A percentile compares a stretch with the other conserved stretches of the same genome.
These are phyloP conservation scores for Hypsizygus marmoreus DNA, from an alignment of 768 basidiomycete species.

Conservation along the genomic window DNA sequence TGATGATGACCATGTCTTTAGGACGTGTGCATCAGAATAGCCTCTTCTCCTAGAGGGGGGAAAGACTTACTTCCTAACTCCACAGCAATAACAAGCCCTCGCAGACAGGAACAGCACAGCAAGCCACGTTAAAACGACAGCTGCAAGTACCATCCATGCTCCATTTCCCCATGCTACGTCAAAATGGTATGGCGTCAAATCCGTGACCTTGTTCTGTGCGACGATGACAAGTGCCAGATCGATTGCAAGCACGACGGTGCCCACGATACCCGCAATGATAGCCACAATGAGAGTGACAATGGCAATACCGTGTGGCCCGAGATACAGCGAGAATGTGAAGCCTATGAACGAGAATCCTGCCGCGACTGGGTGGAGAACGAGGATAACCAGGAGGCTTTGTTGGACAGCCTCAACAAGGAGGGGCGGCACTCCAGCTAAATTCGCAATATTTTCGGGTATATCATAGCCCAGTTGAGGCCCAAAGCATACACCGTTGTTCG, in stretches of 20 bases:
- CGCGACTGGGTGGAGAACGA: slow-evolving; percentile 70
- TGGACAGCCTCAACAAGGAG: slow-evolving; percentile 48
- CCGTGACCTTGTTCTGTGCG: slow-evolving; percentile 44
- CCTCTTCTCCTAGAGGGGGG: neutral
- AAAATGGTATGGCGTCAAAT: slow-evolving; percentile 41
- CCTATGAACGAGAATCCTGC: slow-evolving; percentile 60
- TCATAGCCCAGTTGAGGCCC: slow-evolving; percentile 71
- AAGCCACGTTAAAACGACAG: slow-evolving; percentile 57
- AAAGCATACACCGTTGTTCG: slow-evolving; percentile 52
- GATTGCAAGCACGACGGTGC: slow-evolving; percentile 55
- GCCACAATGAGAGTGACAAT: slow-evolving; percentile 61
- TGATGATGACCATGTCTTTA: slow-evolving; percentile 2
- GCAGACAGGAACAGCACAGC: slow-evolving; percentile 63
- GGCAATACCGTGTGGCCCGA: slow-evolving; percentile 54
- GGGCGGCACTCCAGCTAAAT: slow-evolving; percentile 44
- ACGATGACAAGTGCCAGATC: slow-evolving; percentile 65
- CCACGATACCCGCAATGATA: slow-evolving; percentile 57
- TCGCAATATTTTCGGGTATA: slow-evolving; percentile 49
- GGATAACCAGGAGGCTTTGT: slow-evolving; percentile 50
- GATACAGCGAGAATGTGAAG: slow-evolving; percentile 56
- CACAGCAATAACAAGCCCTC: slow-evolving; percentile 68
- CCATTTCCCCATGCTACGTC: slow-evolving; percentile 62
- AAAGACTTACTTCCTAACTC: slow-evolving; percentile 46
- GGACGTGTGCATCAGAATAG: neutral
- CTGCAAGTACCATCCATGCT: slow-evolving; percentile 71